A percentile compares a stretch with the other conserved stretches of the same genome.
Evolutionary conservation across 805 yeast species (phyloP).

Genomic region (Geotrichum ghanense): DNA sequence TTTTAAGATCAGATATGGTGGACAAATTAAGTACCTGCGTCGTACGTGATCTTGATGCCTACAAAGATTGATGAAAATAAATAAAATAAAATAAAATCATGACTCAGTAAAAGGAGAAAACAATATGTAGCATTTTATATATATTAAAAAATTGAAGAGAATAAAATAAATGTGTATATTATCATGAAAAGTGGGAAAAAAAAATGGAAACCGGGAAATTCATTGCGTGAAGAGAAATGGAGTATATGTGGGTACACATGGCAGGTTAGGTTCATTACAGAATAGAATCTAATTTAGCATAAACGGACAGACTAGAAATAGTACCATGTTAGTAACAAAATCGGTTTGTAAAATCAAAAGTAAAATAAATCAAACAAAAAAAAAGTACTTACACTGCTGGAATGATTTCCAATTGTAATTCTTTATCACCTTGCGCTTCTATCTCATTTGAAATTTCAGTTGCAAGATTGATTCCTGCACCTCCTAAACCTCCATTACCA

Average conservation of each 20-base stretch:
- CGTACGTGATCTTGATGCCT: background rate
- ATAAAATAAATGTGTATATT: background rate
- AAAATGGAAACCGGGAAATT: too few species aligned
- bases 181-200: background rate
- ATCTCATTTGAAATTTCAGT: conserved; percentile 38
- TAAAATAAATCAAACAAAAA: background rate
- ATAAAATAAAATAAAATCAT: background rate
- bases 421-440: conserved; percentile 37
- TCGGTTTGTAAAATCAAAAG: background rate
- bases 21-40: conserved; percentile 16
- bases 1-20: conserved; percentile 53
- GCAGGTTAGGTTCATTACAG: conserved; percentile 32
- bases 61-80: background rate
- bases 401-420: conserved; percentile 70
- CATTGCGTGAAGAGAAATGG: too few species aligned
- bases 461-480: conserved; percentile 59
- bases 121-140: background rate
- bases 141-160: background rate
- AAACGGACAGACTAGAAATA: conserved; percentile 44
- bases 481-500: conserved; percentile 24
- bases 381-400: conserved; percentile 56
- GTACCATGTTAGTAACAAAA: background rate
- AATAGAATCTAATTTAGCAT: conserved; percentile 85
- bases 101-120: background rate
- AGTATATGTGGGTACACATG: too few species aligned